These are phyloP conservation scores for Jamesozyma rosinii DNA, from an alignment of 805 yeast genomes.

Conservation along the genomic window DNA sequence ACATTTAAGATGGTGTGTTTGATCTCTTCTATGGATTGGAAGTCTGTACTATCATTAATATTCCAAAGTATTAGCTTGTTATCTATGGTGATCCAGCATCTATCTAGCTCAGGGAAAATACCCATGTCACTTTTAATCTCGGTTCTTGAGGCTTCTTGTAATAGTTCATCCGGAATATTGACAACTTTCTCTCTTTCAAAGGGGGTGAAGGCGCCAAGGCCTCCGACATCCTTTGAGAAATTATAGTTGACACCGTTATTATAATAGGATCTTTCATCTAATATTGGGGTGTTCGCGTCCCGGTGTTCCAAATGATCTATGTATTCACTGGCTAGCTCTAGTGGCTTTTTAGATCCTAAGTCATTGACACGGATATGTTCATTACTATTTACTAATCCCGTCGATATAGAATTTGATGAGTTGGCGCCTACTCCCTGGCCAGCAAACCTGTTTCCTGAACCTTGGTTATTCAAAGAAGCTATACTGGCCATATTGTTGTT, in stretches of 20 bases:
- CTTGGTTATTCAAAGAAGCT: neutral
- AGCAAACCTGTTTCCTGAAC: neutral
- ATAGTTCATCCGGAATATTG: constrained; percentile 71
- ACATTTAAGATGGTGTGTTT: constrained; percentile 70
- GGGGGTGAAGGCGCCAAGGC: constrained; percentile 50
- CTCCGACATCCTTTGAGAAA: constrained; percentile 43
- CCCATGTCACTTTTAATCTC: constrained; percentile 73
- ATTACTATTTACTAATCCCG: constrained; percentile 9
- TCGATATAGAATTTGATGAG: neutral
- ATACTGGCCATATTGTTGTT: neutral
- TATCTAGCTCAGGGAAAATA: constrained; percentile 63
- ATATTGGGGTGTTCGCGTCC: constrained; percentile 48
- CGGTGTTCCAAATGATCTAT: constrained; percentile 49
- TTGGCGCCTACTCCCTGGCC: neutral
- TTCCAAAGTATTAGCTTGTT: constrained; percentile 82
- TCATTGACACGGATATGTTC: constrained; percentile 29
- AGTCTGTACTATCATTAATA: constrained; percentile 52
- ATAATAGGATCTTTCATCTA: constrained; percentile 40
- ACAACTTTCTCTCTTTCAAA: constrained; percentile 63
- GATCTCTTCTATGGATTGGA: constrained; percentile 73
- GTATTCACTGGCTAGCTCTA: constrained; percentile 53
- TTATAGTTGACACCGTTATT: constrained; percentile 60
- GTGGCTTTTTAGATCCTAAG: constrained; percentile 30
- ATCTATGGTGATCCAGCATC: constrained; percentile 82
- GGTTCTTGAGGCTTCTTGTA: constrained; percentile 59